Base-by-base conservation (phyloP, 352 stramenopile genomes). In the Globisporangium cylindrosporum region DNA sequence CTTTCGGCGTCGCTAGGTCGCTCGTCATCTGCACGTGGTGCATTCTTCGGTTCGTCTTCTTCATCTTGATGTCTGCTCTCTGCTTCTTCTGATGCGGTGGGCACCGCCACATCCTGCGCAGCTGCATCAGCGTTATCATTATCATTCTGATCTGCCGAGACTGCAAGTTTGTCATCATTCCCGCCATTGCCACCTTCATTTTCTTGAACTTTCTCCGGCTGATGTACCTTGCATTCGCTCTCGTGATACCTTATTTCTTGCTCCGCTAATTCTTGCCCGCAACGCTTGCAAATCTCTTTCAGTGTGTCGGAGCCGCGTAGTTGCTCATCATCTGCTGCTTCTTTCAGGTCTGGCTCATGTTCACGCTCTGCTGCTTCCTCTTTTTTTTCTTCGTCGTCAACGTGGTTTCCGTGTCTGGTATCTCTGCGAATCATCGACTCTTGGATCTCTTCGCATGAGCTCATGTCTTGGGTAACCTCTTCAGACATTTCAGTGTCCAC, bases 201-300 rank as follows among this genome's bases (percentile, higher is more conserved):
- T 27, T 56, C 59, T 8, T 25, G 15, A 0, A 56, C 7, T 34
- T 38, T 60, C 24, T 61, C 15, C 9, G 24, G 51, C 25, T 41
- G 34, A 14, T 56, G 32, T 0, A 22, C 34, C 38, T 62, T 36
- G 14, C 62, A 56, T 20, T 62, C 34, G 62, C 34, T 67, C 36
- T 43, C 22, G 34, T 67, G 49, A 1, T 29, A 10, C 25, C 24
- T 22, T 24, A 61, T 54, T 8, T 61, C 51, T 4, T 25, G 32
- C 29, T 53, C 8, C 10, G 51, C 51, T 56, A 64, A 56, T 18
- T 64, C 24, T 12, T 25, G 38, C 3, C 24, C 15, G 25, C 36
- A 51, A 29, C 55, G 53, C 51, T 67, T 46, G 18, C 51, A 61
- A n/a, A 14, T 25, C 27, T 64, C 36, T 18, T 25, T 55, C 8